Base-by-base conservation (phyloP, 2,329 filamentous ascomycete species). In the Capronia coronata region DNA sequence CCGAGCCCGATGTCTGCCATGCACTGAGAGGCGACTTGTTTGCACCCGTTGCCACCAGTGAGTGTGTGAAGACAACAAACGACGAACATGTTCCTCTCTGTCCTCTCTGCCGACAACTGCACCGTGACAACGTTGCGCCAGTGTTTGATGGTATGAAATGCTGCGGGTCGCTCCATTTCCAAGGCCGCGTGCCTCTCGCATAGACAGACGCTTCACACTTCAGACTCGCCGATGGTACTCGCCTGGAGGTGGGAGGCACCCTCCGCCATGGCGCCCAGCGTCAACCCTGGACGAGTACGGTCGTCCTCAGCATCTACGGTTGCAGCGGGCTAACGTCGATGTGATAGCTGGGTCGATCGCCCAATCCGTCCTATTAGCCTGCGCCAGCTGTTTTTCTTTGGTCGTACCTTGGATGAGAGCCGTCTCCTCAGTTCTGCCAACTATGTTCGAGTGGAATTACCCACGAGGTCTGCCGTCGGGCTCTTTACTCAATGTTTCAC, bases 301-400 rank as follows among this genome's bases (percentile, higher is more conserved):
- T 1, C 22, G 18, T 23, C 11, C 18, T 19, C 9, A 42, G 23
- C 18, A 55, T 63, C 46, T 64, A 1, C 18, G 14, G 18, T 10
- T 29, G 3, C 14, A 16, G 10, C 23, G 27, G 43, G 49, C 51
- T 57, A 42, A 55, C 38, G 10, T 10, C 30, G n/a, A 8, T 46
- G 4, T 46, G 46, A 18, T 60, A 94, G 89, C 75, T 97, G 90
- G 89, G 91, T 96, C 45, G 84, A 86, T 56, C 87, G 85, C 63
- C 88, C 95, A 66, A 90, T 90, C 42, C 80, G 89, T 45, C 93
- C 93, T n/a, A 96, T 98, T 65, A 95, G 88, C 71, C 73, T 98
- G 62, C 86, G 93, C 51, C 93, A 97, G 70, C 79, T 98, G 62
- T 97, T 94, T 72, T 94, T 97, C 63, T 98, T 97, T 69, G 93